These are phyloP conservation scores for Hypoxylon rubiginosum DNA, from an alignment of 2,329 filamentous ascomycete species.

Conservation along the genomic window DNA sequence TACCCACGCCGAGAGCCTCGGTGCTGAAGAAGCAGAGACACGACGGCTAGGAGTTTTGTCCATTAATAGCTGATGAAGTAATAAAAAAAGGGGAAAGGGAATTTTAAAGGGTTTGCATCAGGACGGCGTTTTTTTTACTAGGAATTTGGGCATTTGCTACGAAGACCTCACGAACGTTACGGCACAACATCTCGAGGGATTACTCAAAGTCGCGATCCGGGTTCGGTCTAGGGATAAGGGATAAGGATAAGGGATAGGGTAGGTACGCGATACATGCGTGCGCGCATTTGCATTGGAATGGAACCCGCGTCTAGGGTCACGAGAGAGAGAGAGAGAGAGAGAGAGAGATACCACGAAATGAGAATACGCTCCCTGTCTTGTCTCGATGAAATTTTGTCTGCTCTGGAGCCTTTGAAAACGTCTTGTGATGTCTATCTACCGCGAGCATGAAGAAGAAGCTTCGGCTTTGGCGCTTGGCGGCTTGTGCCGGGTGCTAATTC, in stretches of 20 bases:
- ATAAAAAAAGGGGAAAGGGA: background rate
- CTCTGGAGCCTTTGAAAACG: background rate
- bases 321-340: too few species aligned
- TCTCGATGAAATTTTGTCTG: background rate
- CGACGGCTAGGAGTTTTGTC: constrained; percentile 1
- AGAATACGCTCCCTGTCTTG: constrained; percentile 17
- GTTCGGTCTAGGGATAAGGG: constrained; percentile 20
- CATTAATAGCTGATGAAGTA: too few species aligned
- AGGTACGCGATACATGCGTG: background rate
- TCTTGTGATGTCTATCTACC: background rate
- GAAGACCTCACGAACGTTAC: constrained; percentile 14
- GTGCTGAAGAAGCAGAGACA: constrained; percentile 35
- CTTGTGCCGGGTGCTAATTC: too few species aligned
- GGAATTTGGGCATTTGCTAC: constrained; percentile 20
- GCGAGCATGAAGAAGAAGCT: background rate
- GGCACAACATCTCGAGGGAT: constrained; percentile 3
- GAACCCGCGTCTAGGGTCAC: constrained; percentile 18
- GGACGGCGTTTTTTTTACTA: constrained; percentile 21
- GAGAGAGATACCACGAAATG: constrained; percentile 26
- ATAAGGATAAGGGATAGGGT: too few species aligned
- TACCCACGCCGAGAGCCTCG: constrained; percentile 13
- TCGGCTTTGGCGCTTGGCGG: too few species aligned
- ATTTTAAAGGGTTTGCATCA: constrained; percentile 28
- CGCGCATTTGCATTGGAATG: constrained; percentile 24
- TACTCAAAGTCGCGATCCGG: background rate